Percentiles rank a stretch among this genome's conserved stretches.
Evolutionary conservation across 768 basidiomycete genomes (phyloP).

Genomic region (Xerocomellus chrysenteron): DNA sequence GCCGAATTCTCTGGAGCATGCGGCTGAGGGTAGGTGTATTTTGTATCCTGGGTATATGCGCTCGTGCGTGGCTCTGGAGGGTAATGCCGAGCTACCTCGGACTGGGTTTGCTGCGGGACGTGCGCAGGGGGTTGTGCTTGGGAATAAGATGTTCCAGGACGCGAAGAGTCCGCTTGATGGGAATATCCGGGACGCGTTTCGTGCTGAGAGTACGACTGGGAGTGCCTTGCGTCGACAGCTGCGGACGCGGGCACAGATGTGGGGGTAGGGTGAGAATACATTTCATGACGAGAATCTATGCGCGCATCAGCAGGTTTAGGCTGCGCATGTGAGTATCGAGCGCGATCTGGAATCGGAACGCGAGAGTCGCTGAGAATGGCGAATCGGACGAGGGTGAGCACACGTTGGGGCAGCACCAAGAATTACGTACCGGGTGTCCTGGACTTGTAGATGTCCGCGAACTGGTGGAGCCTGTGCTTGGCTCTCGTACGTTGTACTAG

Average conservation of each 20-base stretch:
- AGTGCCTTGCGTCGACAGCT: constrained; percentile 19
- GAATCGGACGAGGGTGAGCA: constrained; percentile 11
- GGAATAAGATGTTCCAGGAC: constrained; percentile 22
- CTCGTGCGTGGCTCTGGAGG: constrained; percentile 17
- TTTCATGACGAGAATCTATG: constrained; percentile 27
- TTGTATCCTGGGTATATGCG: constrained; percentile 26
- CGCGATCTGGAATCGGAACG: constrained; percentile 20
- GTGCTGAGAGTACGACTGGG: constrained; percentile 23
- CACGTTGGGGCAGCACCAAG: neutral
- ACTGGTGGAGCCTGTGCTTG: constrained; percentile 13
- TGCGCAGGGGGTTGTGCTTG: constrained; percentile 13
- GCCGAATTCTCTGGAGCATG: constrained; percentile 17
- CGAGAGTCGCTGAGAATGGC: constrained; percentile 23
- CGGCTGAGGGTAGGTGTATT: constrained; percentile 21
- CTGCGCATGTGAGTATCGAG: constrained; percentile 20
- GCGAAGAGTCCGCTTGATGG: constrained; percentile 20
- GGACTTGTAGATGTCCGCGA: constrained; percentile 20
- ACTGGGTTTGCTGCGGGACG: constrained; percentile 9
- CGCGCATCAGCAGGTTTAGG: constrained; percentile 21
- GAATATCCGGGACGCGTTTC: constrained; percentile 20
- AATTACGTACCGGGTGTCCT: constrained; percentile 25
- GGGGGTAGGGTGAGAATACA: constrained; percentile 19
- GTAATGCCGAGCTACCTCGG: constrained; percentile 20
- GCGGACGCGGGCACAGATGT: constrained; percentile 15
- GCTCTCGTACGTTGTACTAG: constrained; percentile 16